phyloP scores from a whole-genome alignment of 768 basidiomycete genomes.

The Lyophyllum semitale region DNA sequence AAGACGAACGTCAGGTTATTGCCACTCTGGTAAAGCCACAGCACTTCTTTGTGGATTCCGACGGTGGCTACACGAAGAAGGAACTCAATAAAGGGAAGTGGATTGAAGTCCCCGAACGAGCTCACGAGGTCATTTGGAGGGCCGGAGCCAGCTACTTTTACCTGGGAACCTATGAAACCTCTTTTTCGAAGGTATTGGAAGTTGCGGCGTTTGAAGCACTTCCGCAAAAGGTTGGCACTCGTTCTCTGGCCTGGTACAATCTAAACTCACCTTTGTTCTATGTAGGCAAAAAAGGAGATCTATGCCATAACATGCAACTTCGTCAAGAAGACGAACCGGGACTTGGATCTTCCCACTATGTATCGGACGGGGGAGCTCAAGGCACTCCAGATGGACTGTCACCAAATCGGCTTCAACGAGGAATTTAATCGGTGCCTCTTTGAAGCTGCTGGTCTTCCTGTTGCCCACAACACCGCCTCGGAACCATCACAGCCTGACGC shows the following conservation, averaged over 20 bases:
- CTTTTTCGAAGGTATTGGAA: background rate
- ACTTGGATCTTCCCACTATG: background rate
- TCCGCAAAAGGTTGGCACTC: background rate
- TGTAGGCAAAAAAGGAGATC: background rate
- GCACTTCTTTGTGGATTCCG: background rate
- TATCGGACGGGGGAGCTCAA: background rate
- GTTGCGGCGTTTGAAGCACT: background rate
- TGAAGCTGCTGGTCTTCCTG: background rate
- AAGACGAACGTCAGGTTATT: background rate
- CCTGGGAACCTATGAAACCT: constrained; percentile 1
- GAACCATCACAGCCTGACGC: too few relatives aligned
- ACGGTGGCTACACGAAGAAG: background rate
- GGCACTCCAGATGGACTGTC: background rate
- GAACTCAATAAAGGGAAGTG: background rate
- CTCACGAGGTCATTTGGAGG: background rate
- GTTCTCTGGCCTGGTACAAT: background rate
- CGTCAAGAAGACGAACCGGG: background rate
- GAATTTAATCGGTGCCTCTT: background rate
- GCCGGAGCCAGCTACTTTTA: background rate
- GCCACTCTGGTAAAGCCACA: background rate
- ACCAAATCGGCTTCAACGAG: background rate
- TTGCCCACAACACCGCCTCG: background rate
- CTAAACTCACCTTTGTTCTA: background rate
- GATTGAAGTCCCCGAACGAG: background rate
- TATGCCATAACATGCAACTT: background rate